phyloP scores from a whole-genome alignment of 768 basidiomycete species.

The Chalciporus sphaerocephalus region DNA sequence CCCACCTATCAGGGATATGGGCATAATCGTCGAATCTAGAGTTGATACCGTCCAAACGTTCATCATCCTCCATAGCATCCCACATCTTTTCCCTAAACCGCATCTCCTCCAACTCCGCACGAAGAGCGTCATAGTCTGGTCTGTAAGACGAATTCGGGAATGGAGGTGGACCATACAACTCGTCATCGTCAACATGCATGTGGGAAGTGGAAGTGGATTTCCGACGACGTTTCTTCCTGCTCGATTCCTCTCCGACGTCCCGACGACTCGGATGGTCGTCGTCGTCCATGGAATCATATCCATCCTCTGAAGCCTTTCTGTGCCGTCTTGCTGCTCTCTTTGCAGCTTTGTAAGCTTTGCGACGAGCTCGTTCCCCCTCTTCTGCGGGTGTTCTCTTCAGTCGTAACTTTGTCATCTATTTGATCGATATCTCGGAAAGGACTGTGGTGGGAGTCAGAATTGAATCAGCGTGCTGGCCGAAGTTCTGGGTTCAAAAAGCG shows the following conservation, averaged over 20 bases:
- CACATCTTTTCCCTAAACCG: constrained; percentile 71
- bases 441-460: not conserved
- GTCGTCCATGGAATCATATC: constrained; percentile 18
- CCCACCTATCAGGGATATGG: constrained; percentile 73
- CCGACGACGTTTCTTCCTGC: constrained; percentile 9
- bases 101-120: constrained; percentile 56
- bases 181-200: constrained; percentile 5
- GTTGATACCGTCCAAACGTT: constrained; percentile 59
- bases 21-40: constrained; percentile 61
- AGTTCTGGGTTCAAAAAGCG: not conserved
- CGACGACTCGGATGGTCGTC: too few species aligned
- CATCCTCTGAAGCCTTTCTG: constrained; percentile 19
- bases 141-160: constrained; percentile 27
- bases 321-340: constrained; percentile 42
- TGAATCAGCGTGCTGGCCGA: not conserved
- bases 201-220: not conserved
- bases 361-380: constrained; percentile 40
- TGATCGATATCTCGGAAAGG: not conserved
- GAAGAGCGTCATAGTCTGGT: constrained; percentile 45
- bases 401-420: constrained; percentile 45
- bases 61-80: constrained; percentile 69
- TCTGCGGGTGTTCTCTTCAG: constrained; percentile 65
- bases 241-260: constrained; percentile 12
- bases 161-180: constrained; percentile 24
- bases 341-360: constrained; percentile 46